Conservation (phyloP, 2,329 filamentous ascomycete species). For the Xylaria arbuscula region DNA sequence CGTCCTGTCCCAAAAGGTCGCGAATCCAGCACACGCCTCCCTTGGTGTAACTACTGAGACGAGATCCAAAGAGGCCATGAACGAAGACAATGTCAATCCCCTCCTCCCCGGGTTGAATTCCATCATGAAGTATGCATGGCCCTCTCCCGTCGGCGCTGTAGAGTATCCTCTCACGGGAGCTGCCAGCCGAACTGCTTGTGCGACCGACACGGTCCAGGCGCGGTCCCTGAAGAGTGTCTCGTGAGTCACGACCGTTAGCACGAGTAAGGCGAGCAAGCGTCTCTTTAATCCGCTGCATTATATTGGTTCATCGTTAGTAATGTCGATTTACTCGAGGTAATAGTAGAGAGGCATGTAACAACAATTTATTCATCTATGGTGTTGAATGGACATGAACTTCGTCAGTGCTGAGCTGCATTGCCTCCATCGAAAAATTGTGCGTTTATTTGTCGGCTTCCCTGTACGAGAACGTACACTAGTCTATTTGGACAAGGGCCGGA, state of each 20-base stretch:
- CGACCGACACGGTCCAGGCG: slow-evolving; percentile 47
- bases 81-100: slow-evolving; percentile 49
- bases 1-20: slow-evolving; percentile 47
- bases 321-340: slow-evolving; percentile 10
- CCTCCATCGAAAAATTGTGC: slow-evolving; percentile 23
- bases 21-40: slow-evolving; percentile 48
- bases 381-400: slow-evolving; percentile 16
- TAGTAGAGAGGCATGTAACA: slow-evolving; percentile 16
- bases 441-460: slow-evolving; percentile 26
- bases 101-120: slow-evolving; percentile 41
- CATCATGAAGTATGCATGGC: slow-evolving; percentile 44
- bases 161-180: slow-evolving; percentile 44
- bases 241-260: slow-evolving; percentile 42
- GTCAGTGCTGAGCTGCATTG: slow-evolving; percentile 13
- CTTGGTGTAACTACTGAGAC: slow-evolving; percentile 45
- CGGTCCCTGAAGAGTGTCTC: slow-evolving; percentile 41
- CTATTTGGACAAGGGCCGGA: slow-evolving; percentile 34
- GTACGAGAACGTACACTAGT: slow-evolving; percentile 14
- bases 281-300: slow-evolving; percentile 50
- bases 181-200: slow-evolving; percentile 46
- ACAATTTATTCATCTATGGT: slow-evolving; percentile 19
- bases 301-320: slow-evolving; percentile 41
- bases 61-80: slow-evolving; percentile 47
- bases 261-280: slow-evolving; percentile 48
- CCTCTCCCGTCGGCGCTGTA: slow-evolving; percentile 45